These are phyloP conservation scores for Tricholoma matsutake DNA, from an alignment of 768 basidiomycete species.

Conservation along the genomic window DNA sequence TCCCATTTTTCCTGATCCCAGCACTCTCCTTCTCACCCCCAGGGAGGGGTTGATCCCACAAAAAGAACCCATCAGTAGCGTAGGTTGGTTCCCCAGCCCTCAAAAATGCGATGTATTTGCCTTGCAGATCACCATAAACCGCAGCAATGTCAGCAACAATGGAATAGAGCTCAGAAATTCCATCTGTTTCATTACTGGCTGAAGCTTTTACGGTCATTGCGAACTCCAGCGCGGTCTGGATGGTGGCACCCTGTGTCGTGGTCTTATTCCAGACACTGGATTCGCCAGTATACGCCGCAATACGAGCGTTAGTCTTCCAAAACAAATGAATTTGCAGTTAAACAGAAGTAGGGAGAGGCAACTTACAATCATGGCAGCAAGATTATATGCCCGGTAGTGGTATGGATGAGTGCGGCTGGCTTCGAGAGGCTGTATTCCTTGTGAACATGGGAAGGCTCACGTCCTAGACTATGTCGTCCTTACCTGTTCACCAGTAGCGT, in stretches of 20 bases:
- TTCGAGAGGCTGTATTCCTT: slow-evolving; percentile 48
- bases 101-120: slow-evolving; percentile 51
- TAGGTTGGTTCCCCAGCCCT: slow-evolving; percentile 35
- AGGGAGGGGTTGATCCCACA: slow-evolving; percentile 55
- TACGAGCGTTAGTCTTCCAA: slow-evolving; percentile 51
- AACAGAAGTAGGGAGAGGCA: background rate
- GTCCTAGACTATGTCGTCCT: slow-evolving; percentile 3
- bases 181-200: slow-evolving; percentile 29
- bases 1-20: slow-evolving; percentile 1
- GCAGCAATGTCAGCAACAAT: slow-evolving; percentile 55
- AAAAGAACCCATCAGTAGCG: slow-evolving; percentile 42
- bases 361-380: slow-evolving; percentile 64
- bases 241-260: slow-evolving; percentile 49
- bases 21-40: slow-evolving; percentile 21
- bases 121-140: slow-evolving; percentile 59
- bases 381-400: slow-evolving; percentile 67
- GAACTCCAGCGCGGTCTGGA: slow-evolving; percentile 57
- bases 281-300: slow-evolving; percentile 45
- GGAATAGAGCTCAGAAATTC: slow-evolving; percentile 51
- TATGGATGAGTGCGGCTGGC: slow-evolving; percentile 58
- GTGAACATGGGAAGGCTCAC: background rate
- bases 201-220: slow-evolving; percentile 45
- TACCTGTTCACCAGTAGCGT: slow-evolving; percentile 56
- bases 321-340: background rate
- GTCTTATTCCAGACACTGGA: slow-evolving; percentile 49